Conservation (phyloP, 441 rosid genomes). For the Jatropha multifida region DNA sequence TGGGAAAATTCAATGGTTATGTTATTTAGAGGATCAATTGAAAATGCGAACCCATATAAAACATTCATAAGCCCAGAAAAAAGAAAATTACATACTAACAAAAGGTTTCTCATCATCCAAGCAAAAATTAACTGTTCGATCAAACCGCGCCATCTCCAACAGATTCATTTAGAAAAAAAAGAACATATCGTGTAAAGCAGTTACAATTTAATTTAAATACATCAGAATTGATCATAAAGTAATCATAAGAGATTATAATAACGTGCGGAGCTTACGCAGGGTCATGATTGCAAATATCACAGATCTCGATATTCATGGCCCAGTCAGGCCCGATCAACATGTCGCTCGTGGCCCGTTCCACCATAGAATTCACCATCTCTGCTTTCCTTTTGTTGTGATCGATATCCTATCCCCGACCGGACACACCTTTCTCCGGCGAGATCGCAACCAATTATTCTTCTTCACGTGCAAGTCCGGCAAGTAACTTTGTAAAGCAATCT, state of each 20-base stretch:
- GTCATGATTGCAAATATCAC: constrained; percentile 92
- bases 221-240: background rate
- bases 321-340: constrained; percentile 99
- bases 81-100: background rate
- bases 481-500: background rate
- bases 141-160: background rate
- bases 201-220: background rate
- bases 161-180: background rate
- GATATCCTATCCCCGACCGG: background rate
- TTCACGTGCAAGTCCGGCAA: constrained; percentile 23
- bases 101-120: background rate
- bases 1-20: background rate
- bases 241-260: constrained; percentile 8
- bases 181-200: background rate
- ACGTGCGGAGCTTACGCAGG: constrained; percentile 58
- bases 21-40: background rate
- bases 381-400: background rate
- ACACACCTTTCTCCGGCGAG: constrained; percentile 20
- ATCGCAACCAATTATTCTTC: constrained; percentile 35
- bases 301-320: constrained; percentile 99
- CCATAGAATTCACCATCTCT: constrained; percentile 96
- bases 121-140: constrained; percentile 22
- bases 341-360: constrained; percentile 97
- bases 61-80: background rate
- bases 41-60: background rate